These are phyloP conservation scores for Gossypium arboreum DNA, from an alignment of 345 rosid species.

Conservation along the genomic window DNA sequence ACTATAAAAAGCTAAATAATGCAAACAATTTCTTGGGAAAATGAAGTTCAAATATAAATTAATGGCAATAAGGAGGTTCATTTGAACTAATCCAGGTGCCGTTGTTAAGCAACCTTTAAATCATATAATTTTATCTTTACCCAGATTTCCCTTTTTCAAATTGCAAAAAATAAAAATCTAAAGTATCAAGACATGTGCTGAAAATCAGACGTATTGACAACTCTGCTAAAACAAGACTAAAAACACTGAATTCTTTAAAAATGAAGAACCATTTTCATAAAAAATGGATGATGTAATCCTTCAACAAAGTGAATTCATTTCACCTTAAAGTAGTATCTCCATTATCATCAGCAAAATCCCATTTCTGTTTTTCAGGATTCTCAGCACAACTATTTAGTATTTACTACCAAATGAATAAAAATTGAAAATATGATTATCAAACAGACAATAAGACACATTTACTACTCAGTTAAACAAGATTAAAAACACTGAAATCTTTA, in stretches of 20 bases:
- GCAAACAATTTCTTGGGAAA: not conserved
- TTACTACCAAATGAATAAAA: no score
- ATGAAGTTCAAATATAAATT: not conserved
- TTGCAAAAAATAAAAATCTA: not conserved
- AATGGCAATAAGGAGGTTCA: not conserved
- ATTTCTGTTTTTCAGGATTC: not conserved
- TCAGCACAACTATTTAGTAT: not conserved
- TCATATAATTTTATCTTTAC: not conserved
- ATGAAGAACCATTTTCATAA: not conserved
- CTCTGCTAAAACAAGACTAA: not conserved
- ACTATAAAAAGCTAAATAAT: not conserved
- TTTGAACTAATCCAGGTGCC: not conserved
- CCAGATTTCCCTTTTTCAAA: not conserved
- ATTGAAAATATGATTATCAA: no score
- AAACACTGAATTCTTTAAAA: not conserved
- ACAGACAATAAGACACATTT: not conserved
- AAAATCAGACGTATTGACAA: not conserved
- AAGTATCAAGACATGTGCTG: not conserved
- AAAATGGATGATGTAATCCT: not conserved
- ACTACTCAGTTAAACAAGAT: not conserved
- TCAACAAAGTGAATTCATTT: not conserved
- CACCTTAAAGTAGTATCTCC: not conserved
- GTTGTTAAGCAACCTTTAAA: not conserved
- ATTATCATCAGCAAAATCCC: not conserved
- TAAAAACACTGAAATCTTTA: not conserved